phyloP scores from a whole-genome alignment of 2,329 filamentous ascomycete genomes.

The Epichloe scottii region DNA sequence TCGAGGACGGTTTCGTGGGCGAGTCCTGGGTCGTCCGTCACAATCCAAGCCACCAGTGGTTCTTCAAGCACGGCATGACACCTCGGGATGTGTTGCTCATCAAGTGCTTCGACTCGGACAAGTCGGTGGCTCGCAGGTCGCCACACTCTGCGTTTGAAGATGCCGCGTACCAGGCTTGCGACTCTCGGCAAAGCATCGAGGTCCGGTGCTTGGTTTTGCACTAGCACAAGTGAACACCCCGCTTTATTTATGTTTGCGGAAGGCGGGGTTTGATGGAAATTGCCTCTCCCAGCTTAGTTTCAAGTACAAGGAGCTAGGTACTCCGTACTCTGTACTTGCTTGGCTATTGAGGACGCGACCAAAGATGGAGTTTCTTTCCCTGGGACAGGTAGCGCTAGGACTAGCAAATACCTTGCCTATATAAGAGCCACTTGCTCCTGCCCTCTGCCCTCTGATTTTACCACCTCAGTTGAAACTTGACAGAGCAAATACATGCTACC shows the following conservation, averaged over 20 bases:
- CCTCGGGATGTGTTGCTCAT: constrained; percentile 44
- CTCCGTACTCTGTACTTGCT: no score
- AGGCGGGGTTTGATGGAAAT: neutral
- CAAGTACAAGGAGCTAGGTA: no score
- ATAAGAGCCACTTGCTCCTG: no score
- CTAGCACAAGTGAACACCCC: constrained; percentile 16
- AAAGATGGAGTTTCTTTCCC: no score
- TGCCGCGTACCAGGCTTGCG: constrained; percentile 37
- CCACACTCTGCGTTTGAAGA: constrained; percentile 43
- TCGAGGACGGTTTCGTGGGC: constrained; percentile 35
- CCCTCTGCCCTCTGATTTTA: no score
- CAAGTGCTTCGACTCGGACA: constrained; percentile 52
- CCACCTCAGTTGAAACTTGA: no score
- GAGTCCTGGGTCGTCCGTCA: constrained; percentile 35
- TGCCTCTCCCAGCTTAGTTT: no score
- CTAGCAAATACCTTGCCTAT: no score
- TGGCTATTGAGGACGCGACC: no score
- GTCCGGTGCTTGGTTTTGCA: constrained; percentile 52
- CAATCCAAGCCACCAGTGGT: constrained; percentile 34
- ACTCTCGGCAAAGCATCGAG: constrained; percentile 50
- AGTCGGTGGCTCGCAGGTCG: constrained; percentile 36
- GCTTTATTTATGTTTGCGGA: neutral
- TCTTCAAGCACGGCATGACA: constrained; percentile 37
- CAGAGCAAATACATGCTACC: neutral
- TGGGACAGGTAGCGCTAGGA: no score